Percentiles rank a stretch among this genome's conserved stretches.
Conservation (phyloP, 495 filamentous ascomycete genomes). For the Pseudomonodictys pantanalensis region DNA sequence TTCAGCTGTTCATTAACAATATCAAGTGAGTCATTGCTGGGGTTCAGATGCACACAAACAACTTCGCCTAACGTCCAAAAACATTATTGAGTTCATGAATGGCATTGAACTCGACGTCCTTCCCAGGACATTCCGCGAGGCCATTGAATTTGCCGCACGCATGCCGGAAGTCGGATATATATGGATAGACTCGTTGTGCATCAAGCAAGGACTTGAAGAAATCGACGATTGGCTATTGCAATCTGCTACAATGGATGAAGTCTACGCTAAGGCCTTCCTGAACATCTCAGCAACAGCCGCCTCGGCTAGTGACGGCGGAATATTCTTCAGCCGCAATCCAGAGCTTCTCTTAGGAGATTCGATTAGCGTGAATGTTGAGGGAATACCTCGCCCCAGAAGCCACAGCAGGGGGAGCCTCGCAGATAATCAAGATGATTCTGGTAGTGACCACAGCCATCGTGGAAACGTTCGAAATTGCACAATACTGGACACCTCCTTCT, state of each 20-base stretch:
- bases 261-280: slow-evolving; percentile 4
- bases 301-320: not conserved
- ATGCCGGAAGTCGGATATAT: not conserved
- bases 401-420: too few species aligned
- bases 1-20: not conserved
- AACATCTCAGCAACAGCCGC: slow-evolving; percentile 13
- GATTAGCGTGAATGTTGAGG: slow-evolving; percentile 4
- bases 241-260: slow-evolving; percentile 8
- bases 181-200: slow-evolving; percentile 16
- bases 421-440: too few species aligned
- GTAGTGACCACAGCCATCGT: too few species aligned
- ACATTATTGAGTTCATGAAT: not conserved
- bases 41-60: slow-evolving; percentile 1
- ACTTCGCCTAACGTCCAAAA: slow-evolving; percentile 1
- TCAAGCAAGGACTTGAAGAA: not conserved
- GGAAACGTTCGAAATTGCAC: slow-evolving; percentile 1
- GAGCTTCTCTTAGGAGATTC: not conserved
- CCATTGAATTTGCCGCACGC: slow-evolving; percentile 6
- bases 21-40: slow-evolving; percentile 15
- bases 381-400: not conserved
- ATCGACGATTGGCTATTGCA: slow-evolving; percentile 6
- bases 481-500: slow-evolving; percentile 10
- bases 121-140: slow-evolving; percentile 5
- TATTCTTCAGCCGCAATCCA: not conserved
- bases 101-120: not conserved